Evolutionary conservation across 108 stramenopile species (phyloP), one percentile per base, ranked within the genome.

Genomic region (Skeletonema marinoi): DNA sequence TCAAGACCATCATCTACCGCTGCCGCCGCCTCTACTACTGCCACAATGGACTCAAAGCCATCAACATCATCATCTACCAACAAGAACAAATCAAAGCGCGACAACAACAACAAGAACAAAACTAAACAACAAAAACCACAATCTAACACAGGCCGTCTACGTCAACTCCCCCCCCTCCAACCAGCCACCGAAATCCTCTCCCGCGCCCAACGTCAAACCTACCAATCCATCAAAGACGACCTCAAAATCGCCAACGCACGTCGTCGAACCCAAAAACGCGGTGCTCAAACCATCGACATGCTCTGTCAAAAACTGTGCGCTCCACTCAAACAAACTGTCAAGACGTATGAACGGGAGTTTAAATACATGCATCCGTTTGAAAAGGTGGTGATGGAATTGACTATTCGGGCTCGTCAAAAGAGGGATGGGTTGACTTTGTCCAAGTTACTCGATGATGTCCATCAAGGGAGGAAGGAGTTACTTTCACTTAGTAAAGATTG

Each of bases 341-440:
- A 93, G 21, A 87, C 87, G n/a, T 98, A 97, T 74, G 68, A 87
- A 32, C 67, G 81, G 21, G 88, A 92, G 73, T 86, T 90, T 66
- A 60, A 81, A 46, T 62, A 81, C 25, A 81, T 98, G 50, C 98
- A 98, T 86, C 98, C 98, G 8, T 98, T 98, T 66, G 98, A 98
- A 83, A 78, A 76, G 35, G 96, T 96, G 32, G 93, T 97, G 16
- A 93, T 96, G 59, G 93, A 97, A 72, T 77, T 98, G 36, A 97
- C 98, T 30, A 91, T 92, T 11, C 78, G 91, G 9, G 68, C 92
- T 1, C 78, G 91, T 25, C 81, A 89, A 68, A 94, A 94, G 68
- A 84, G 72, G 51, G 93, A 92, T 75, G 93, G 93, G 14, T n/a
- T 93, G 29, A 86, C 90, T 4, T 66, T 93, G 42, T 38, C 41